phyloP scores from a whole-genome alignment of 768 basidiomycete species.

The Boletus rubescentipes region DNA sequence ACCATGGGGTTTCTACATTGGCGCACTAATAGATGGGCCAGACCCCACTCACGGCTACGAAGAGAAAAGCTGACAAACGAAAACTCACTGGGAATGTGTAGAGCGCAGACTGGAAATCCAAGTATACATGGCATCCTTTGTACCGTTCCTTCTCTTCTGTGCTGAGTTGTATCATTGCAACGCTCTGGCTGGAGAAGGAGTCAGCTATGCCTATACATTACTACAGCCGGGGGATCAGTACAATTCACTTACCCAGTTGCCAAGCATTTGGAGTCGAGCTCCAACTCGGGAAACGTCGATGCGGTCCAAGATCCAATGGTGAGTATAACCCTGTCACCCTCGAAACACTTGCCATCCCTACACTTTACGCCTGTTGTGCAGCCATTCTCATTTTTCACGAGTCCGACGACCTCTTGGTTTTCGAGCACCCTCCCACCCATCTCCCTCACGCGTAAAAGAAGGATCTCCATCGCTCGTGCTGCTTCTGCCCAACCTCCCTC shows the following conservation, averaged over 20 bases:
- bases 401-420: slow-evolving; percentile 54
- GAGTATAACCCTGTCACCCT: slow-evolving; percentile 64
- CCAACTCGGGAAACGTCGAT: slow-evolving; percentile 63
- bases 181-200: slow-evolving; percentile 57
- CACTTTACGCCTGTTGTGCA: slow-evolving; percentile 62
- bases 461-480: slow-evolving; percentile 54
- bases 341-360: slow-evolving; percentile 51
- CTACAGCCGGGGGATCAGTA: background rate
- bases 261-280: slow-evolving; percentile 49
- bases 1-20: too few relatives aligned
- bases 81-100: slow-evolving; percentile 78
- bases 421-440: slow-evolving; percentile 60
- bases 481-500: slow-evolving; percentile 89
- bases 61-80: background rate
- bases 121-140: slow-evolving; percentile 59
- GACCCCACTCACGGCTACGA: background rate
- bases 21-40: too few relatives aligned
- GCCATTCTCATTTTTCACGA: slow-evolving; percentile 41
- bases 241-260: slow-evolving; percentile 74
- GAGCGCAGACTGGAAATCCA: slow-evolving; percentile 73
- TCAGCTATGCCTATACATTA: background rate
- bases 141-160: slow-evolving; percentile 66
- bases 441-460: slow-evolving; percentile 54
- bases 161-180: slow-evolving; percentile 77
- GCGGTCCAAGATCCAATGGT: slow-evolving; percentile 87